Conservation (phyloP, 495 filamentous ascomycete genomes). For the Hyaloscypha variabilis region DNA sequence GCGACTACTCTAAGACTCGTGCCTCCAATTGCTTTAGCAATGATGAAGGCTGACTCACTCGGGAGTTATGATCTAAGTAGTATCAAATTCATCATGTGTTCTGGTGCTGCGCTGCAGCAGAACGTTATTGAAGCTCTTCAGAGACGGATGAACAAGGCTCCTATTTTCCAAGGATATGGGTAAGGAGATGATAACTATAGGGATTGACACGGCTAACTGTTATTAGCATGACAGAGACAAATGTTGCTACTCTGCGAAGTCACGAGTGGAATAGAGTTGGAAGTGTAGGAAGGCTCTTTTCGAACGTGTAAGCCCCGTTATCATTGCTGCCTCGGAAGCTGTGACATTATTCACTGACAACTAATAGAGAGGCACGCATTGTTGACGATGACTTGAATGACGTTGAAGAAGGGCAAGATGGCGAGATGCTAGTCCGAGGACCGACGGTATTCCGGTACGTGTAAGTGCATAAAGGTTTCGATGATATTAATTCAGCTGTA, state of each 20-base stretch:
- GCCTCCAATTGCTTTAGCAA: slow-evolving; percentile 77
- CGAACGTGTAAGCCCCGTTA: slow-evolving; percentile 9
- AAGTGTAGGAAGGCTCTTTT: slow-evolving; percentile 3
- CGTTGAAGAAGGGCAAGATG: slow-evolving; percentile 3
- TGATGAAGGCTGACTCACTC: slow-evolving; percentile 76
- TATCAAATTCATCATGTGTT: slow-evolving; percentile 80
- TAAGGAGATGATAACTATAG: slow-evolving; percentile 45
- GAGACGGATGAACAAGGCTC: slow-evolving; percentile 62
- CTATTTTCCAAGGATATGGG: slow-evolving; percentile 60
- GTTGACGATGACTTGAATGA: slow-evolving; percentile 11
- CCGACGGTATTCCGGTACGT: slow-evolving; percentile 6
- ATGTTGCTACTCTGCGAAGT: slow-evolving; percentile 3
- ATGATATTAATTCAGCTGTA: background rate
- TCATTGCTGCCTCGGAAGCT: background rate
- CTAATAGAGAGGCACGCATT: slow-evolving; percentile 3
- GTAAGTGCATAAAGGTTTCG: background rate
- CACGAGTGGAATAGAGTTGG: slow-evolving; percentile 4
- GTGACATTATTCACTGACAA: background rate
- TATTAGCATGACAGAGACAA: slow-evolving; percentile 32
- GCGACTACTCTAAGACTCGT: slow-evolving; percentile 80
- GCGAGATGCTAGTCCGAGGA: slow-evolving; percentile 6
- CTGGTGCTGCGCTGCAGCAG: slow-evolving; percentile 80
- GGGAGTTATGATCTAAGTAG: slow-evolving; percentile 75
- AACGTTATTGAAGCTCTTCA: slow-evolving; percentile 80
- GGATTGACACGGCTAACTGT: background rate